Conservation (phyloP, 495 filamentous ascomycete genomes). For the Penicillium canariense region DNA sequence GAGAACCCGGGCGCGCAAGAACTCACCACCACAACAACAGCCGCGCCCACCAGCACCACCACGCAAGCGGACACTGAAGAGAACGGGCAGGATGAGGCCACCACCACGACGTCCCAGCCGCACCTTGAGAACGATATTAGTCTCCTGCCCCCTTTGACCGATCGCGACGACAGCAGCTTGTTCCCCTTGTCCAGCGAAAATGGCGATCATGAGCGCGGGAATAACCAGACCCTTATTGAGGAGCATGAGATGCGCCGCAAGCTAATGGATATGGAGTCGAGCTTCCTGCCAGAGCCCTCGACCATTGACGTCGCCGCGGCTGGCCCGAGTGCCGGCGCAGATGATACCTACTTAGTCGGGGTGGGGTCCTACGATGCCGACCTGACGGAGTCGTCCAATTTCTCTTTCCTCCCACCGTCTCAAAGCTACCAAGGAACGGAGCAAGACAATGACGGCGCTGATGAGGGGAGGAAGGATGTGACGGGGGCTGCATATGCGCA, state of each 20-base stretch:
- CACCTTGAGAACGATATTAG: constrained; percentile 25
- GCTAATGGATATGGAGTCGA: constrained; percentile 85
- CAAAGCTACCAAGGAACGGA: constrained; percentile 24
- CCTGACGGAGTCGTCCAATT: constrained; percentile 25
- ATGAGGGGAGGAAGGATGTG: constrained; percentile 8
- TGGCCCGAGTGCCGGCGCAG: constrained; percentile 28
- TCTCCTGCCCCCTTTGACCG: constrained; percentile 37
- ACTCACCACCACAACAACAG: constrained; percentile 8
- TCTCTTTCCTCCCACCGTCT: constrained; percentile 31
- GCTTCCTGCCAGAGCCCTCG: constrained; percentile 62
- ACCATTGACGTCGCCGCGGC: constrained; percentile 39
- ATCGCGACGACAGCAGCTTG: constrained; percentile 40
- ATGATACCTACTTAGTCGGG: constrained; percentile 46
- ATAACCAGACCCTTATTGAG: constrained; percentile 53
- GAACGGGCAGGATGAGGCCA: constrained; percentile 25
- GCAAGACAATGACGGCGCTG: constrained; percentile 1
- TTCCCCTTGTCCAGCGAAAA: constrained; percentile 38
- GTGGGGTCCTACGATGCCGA: constrained; percentile 24
- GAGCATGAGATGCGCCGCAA: constrained; percentile 67
- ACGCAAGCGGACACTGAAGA: constrained; percentile 13
- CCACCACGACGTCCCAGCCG: constrained; percentile 8
- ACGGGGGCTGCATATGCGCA: constrained; percentile 24
- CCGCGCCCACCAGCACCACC: constrained; percentile 1
- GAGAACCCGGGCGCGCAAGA: constrained; percentile 17
- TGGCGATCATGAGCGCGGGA: constrained; percentile 38